Evolutionary conservation across 768 basidiomycete genomes (phyloP).

Genomic region (Termitomyces sp.): DNA sequence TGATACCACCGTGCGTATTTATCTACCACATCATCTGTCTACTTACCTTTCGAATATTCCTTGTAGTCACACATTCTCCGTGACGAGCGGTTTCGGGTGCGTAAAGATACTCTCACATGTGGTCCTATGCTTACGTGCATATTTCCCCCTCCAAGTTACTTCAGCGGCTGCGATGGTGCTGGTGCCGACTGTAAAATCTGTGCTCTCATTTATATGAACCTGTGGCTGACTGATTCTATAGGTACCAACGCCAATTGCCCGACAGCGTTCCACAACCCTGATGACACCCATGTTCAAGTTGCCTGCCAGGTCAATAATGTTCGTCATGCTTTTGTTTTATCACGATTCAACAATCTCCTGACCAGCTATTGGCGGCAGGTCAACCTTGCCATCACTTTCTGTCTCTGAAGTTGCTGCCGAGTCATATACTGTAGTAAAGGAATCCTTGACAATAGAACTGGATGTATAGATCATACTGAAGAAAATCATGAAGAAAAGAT

Average conservation of each 20-base stretch:
- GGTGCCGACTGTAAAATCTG: constrained; percentile 41
- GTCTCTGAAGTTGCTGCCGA: constrained; percentile 1
- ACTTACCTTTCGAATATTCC: not conserved
- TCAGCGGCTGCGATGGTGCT: constrained; percentile 39
- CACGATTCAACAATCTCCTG: not conserved
- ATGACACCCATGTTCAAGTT: constrained; percentile 37
- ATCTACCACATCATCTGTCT: not conserved
- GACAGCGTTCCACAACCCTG: constrained; percentile 35
- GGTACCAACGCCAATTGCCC: constrained; percentile 34
- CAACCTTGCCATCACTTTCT: constrained; percentile 22
- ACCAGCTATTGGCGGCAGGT: constrained; percentile 7
- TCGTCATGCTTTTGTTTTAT: not conserved
- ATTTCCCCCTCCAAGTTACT: constrained; percentile 30
- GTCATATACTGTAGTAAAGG: not conserved
- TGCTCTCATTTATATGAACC: not conserved
- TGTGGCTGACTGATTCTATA: constrained; percentile 15
- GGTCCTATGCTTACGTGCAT: not conserved
- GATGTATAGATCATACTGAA: no score
- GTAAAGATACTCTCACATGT: constrained; percentile 1
- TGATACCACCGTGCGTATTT: constrained; percentile 41
- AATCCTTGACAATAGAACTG: not conserved
- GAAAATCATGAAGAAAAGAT: not conserved
- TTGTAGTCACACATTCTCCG: constrained; percentile 37
- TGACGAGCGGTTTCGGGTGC: constrained; percentile 39
- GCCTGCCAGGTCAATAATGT: constrained; percentile 16